Evolutionary conservation across 768 basidiomycete species (phyloP), one percentile per base, ranked within the genome.

Genomic region (Trichaptum fuscoviolaceum): DNA sequence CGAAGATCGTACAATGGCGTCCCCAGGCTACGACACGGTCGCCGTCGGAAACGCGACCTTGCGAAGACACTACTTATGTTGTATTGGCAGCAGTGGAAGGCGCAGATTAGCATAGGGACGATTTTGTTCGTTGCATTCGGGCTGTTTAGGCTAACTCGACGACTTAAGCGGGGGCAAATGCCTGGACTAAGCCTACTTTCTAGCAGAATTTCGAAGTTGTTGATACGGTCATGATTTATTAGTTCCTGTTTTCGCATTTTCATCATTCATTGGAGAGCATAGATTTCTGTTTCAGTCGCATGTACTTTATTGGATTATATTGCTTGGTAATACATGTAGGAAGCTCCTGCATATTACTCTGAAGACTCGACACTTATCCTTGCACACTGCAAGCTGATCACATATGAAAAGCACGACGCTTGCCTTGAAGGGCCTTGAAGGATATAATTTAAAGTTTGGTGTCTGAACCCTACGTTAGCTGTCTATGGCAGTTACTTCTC

Each of bases 1-100:
- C 42, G 42, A 12, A 4, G 12, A 12, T 15, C 42, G 42, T 3
- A 52, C 6, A 52, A 52, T 20, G 42, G 42, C n/a, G 76, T 82
- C 18, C 77, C 82, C 63, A 75, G 42, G 18, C 79, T 89, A 68
- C 82, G 80, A 42, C 81, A 86, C 73, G 88, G 88, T 52, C 89
- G 87, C 35, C 83, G 85, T 66, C 84, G 90, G 64, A 89, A 88
- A 68, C 83, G 88, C 69, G 90, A 91, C 73, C 82, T 93, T 26
- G 71, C 81, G 24, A 81, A 80, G 58, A 92, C 91, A 1, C 82
- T 93, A 27, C 78, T 79, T 2, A 72, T 80, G 36, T 79, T 93
- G 15, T 87, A 87, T 76, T 91, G 90, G 89, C 76, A 80, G 68
- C 83, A 85, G 35, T 91, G 91, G 90, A 77, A 79, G 59, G 76